These are phyloP conservation scores for Fraxinus paxiana DNA, from an alignment of 305 asterid species.

Conservation along the genomic window DNA sequence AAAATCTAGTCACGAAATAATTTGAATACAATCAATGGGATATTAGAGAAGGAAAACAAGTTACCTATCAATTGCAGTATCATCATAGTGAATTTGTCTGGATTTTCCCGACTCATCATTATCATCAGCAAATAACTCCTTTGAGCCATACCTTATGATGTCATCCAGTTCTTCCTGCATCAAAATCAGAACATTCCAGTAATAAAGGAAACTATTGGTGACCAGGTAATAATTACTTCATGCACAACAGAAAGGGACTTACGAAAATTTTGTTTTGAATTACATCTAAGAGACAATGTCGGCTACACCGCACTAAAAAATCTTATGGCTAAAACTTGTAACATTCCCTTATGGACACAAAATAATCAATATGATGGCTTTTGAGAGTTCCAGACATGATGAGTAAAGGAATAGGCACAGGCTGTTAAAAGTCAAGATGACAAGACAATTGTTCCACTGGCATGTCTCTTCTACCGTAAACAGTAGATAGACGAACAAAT, in stretches of 20 bases:
- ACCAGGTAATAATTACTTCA: constrained; percentile 11
- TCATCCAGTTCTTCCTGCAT: constrained; percentile 95
- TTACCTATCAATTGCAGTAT: constrained; percentile 91
- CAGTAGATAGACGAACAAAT: background rate
- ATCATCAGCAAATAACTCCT: constrained; percentile 93
- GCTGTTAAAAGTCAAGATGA: background rate
- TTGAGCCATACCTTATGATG: constrained; percentile 91
- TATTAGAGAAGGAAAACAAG: constrained; percentile 5
- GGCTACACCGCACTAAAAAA: background rate
- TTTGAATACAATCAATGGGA: constrained; percentile 10
- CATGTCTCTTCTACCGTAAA: background rate
- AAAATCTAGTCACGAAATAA: constrained; percentile 22
- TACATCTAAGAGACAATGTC: background rate
- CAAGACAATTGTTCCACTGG: background rate
- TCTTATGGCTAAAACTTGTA: background rate
- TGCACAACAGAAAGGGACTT: background rate
- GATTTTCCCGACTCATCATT: constrained; percentile 88
- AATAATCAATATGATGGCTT: constrained; percentile 9
- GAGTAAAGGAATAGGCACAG: background rate
- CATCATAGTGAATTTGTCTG: constrained; percentile 96
- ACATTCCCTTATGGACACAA: background rate
- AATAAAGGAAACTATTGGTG: constrained; percentile 15
- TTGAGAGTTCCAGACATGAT: constrained; percentile 5
- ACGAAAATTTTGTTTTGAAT: background rate
- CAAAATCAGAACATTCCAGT: constrained; percentile 27